These are phyloP conservation scores for Suillus fuscotomentosus DNA, from an alignment of 768 basidiomycete genomes.

Conservation along the genomic window DNA sequence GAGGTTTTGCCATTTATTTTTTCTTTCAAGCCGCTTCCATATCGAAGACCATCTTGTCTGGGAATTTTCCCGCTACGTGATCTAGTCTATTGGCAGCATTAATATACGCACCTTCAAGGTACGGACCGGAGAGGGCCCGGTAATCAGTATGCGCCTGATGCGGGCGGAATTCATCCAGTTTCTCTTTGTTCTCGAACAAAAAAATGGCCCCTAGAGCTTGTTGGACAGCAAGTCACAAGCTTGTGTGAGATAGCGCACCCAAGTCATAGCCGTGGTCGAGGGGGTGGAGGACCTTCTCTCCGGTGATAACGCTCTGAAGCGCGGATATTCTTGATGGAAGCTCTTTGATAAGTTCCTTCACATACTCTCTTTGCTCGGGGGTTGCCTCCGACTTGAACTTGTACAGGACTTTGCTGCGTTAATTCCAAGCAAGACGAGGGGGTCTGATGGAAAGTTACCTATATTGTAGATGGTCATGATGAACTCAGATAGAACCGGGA, in stretches of 20 bases:
- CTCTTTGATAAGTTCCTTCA: slow-evolving; percentile 4
- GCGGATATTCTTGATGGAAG: slow-evolving; percentile 9
- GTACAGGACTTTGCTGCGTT: slow-evolving; percentile 8
- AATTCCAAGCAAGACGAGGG: slow-evolving; percentile 3
- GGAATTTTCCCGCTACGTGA: neutral
- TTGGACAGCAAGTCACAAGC: neutral
- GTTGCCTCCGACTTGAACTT: slow-evolving; percentile 11
- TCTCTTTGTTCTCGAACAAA: slow-evolving; percentile 10
- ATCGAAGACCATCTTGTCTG: slow-evolving; percentile 8
- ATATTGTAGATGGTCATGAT: slow-evolving; percentile 1
- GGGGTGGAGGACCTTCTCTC: slow-evolving; percentile 10
- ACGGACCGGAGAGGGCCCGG: neutral
- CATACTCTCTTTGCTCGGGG: slow-evolving; percentile 8
- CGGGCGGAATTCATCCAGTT: slow-evolving; percentile 8
- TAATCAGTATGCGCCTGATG: slow-evolving; percentile 11
- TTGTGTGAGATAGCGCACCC: neutral
- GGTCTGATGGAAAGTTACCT: neutral
- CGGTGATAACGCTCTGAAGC: slow-evolving; percentile 8
- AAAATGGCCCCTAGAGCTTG: slow-evolving; percentile 13
- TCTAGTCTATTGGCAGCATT: neutral
- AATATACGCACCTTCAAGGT: slow-evolving; percentile 6
- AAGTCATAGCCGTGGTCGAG: slow-evolving; percentile 12
- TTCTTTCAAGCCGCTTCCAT: neutral
- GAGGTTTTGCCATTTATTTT: neutral
- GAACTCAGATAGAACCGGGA: neutral